phyloP scores from a whole-genome alignment of 495 filamentous ascomycete species.

The Halenospora varia region DNA sequence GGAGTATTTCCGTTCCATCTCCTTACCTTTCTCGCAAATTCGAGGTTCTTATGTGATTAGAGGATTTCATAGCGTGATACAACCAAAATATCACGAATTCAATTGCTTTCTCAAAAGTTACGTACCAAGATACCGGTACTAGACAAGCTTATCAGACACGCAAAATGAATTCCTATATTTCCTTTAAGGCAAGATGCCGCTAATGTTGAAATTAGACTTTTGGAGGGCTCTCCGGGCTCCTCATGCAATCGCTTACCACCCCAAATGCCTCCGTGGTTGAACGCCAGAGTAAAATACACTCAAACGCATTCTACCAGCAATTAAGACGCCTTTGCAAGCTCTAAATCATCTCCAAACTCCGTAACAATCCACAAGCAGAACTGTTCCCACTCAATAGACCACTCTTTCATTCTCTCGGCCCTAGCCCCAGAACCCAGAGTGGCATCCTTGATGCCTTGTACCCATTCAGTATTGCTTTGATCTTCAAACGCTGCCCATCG shows the following conservation, averaged over 20 bases:
- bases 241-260: not conserved
- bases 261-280: not conserved
- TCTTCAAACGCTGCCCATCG: constrained; percentile 88
- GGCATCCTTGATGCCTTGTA: constrained; percentile 64
- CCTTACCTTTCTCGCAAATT: too few species aligned
- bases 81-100: too few species aligned
- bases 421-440: constrained; percentile 70
- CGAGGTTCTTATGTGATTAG: too few species aligned
- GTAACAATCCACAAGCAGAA: constrained; percentile 89
- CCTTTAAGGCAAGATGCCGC: not conserved
- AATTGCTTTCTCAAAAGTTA: too few species aligned
- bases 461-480: constrained; percentile 63
- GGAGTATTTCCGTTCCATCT: too few species aligned
- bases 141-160: too few species aligned
- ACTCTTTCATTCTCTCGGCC: constrained; percentile 68
- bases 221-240: not conserved
- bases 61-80: too few species aligned
- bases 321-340: constrained; percentile 6
- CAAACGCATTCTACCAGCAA: too few species aligned
- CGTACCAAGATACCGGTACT: too few species aligned
- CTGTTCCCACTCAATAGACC: constrained; percentile 76
- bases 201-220: constrained; percentile 11
- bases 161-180: not conserved
- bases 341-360: constrained; percentile 65
- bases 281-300: not conserved